Base-by-base conservation (phyloP, 2,329 filamentous ascomycete species). In the Eutypella sp. region DNA sequence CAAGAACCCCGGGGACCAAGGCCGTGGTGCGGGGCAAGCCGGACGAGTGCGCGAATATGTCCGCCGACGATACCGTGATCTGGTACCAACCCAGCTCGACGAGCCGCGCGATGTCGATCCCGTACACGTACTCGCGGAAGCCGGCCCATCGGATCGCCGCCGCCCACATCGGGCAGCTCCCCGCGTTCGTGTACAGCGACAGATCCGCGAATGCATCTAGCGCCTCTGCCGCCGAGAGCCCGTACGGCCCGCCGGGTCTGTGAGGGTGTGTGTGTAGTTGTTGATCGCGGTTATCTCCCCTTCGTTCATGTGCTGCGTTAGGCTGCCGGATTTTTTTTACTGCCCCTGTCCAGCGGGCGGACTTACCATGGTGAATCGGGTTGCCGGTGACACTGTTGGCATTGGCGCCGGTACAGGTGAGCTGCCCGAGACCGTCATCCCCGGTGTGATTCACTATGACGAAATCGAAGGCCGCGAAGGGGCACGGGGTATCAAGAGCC, bases 161-260 rank as follows among this genome's bases (percentile, higher is more conserved):
- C 1, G 76, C 73, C 49, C 76, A 80, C 71, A 79, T 80, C 10
- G 75, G 71, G 56, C 76, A 80, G 42, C 69, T 72, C 57, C 79
- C 76, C 2, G 70, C 75, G 53, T 75, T 79, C 24, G 75, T 79
- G 57, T 79, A 79, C 6, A 79, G 56, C 5, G 68, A 70, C 19
- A 79, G 58, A 10, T 65, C 52, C 3, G 57, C 47, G 50, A 74
- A 78, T 0, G 74, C 75, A 4, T 53, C 57, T 22, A 68, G 56
- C 0, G 72, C 66, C 46, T 72, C 64, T 3, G 56, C 37, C 0
- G 68, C 54, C 2, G 59, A 65, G 40, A 78, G 56, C 4, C 63
- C 65, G 56, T 73, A 76, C 1, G 59, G 58, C 73, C 73, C 9
- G 57, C 34, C 0, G 71, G 67, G 49, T 72, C 68, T 1, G 68